phyloP scores from a whole-genome alignment of 83 land plant genomes.

The Picea engelmannii region DNA sequence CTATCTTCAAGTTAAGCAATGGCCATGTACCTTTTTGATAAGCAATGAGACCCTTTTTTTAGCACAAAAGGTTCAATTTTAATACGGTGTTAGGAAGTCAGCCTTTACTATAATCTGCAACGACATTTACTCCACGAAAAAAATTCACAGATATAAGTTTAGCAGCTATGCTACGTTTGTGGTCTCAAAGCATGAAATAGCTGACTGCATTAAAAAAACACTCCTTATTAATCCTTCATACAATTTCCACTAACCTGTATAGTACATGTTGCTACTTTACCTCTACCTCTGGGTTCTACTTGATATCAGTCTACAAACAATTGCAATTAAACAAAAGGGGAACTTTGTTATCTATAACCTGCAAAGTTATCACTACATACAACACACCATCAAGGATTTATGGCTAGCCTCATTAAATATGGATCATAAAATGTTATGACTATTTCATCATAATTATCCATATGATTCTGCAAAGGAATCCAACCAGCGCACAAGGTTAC shows the following conservation, averaged over 20 bases:
- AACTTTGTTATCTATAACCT: neutral
- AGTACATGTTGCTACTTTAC: neutral
- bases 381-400: neutral
- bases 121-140: slow-evolving; percentile 5
- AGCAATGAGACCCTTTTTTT: neutral
- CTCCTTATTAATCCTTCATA: neutral
- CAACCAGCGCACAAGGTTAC: neutral
- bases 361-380: neutral
- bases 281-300: too few relatives aligned
- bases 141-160: neutral
- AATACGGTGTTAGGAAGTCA: slow-evolving; percentile 11
- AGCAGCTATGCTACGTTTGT: neutral
- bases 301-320: neutral
- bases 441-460: slow-evolving; percentile 10
- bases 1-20: slow-evolving; percentile 1
- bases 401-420: neutral
- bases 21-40: slow-evolving; percentile 15
- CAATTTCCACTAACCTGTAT: neutral
- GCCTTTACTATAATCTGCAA: slow-evolving; percentile 13
- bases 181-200: neutral
- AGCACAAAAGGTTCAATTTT: slow-evolving; percentile 8
- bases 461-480: slow-evolving; percentile 5
- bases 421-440: neutral
- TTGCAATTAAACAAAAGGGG: neutral
- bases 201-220: neutral